These are phyloP conservation scores for Phytophthora parvispora DNA, from an alignment of 352 stramenopile species.

Conservation along the genomic window DNA sequence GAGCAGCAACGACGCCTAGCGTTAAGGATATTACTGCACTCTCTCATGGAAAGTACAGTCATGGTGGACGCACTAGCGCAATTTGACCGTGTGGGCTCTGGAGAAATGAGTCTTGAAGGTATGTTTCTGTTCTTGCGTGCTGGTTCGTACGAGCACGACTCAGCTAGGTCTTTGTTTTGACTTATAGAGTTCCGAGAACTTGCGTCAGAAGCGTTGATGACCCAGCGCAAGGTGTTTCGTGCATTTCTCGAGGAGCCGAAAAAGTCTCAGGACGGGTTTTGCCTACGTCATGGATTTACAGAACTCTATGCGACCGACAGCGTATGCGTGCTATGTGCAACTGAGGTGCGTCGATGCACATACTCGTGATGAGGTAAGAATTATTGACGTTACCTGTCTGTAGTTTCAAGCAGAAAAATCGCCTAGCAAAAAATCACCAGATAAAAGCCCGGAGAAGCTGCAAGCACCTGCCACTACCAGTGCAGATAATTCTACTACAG, in stretches of 20 bases:
- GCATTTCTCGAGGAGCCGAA: constrained; percentile 54
- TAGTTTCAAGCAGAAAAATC: constrained; percentile 28
- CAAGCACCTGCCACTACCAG: neutral
- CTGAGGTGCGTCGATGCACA: constrained; percentile 67
- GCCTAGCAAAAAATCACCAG: neutral
- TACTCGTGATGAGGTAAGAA: neutral
- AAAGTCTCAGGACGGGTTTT: constrained; percentile 46
- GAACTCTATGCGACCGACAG: constrained; percentile 55
- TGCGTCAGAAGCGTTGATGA: constrained; percentile 45
- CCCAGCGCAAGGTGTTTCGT: constrained; percentile 31
- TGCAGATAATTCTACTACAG: neutral
- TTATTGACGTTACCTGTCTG: neutral
- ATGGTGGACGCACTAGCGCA: constrained; percentile 48
- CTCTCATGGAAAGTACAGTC: constrained; percentile 54
- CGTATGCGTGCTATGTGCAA: constrained; percentile 57
- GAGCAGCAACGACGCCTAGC: constrained; percentile 31
- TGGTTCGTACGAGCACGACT: neutral
- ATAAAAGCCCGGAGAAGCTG: neutral
- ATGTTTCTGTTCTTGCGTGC: neutral
- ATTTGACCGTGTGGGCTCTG: constrained; percentile 66
- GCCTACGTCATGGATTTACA: constrained; percentile 58
- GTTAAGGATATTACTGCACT: constrained; percentile 38
- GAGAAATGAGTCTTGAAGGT: constrained; percentile 75
- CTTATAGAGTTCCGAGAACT: constrained; percentile 62
- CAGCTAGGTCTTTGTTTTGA: neutral